A percentile compares a stretch with the other conserved stretches of the same genome.
Evolutionary conservation across 371 early-diverging fungal genomes (phyloP).

Genomic region (Antonospora locustae): DNA sequence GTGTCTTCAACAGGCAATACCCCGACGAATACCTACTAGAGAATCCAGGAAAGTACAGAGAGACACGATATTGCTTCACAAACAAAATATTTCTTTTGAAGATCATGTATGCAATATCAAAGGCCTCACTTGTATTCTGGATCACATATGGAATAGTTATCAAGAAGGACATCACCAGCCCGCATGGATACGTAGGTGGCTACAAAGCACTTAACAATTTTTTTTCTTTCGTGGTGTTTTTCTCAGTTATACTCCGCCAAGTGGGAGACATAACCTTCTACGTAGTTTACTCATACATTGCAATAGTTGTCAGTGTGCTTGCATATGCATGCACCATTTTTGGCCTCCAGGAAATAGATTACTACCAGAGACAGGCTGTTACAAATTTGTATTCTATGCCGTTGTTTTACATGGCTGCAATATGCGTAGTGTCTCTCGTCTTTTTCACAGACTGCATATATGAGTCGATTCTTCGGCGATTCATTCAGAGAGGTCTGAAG

Average conservation of each 20-base stretch:
- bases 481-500: background rate
- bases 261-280: conserved; percentile 28
- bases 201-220: conserved; percentile 27
- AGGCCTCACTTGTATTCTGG: conserved; percentile 20
- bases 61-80: conserved; percentile 15
- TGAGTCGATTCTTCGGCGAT: background rate
- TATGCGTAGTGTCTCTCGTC: background rate
- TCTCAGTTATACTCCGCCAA: conserved; percentile 35
- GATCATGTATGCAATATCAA: conserved; percentile 24
- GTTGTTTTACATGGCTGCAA: background rate
- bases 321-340: conserved; percentile 28
- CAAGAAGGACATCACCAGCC: conserved; percentile 16
- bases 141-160: conserved; percentile 9
- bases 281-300: conserved; percentile 19
- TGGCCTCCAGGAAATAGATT: conserved; percentile 25
- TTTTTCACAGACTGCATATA: background rate
- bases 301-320: conserved; percentile 22
- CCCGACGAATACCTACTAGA: conserved; percentile 31
- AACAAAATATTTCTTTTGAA: conserved; percentile 16
- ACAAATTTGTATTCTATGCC: conserved; percentile 5
- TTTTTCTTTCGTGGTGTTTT: conserved; percentile 37
- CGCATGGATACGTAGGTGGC: conserved; percentile 27
- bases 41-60: conserved; percentile 23
- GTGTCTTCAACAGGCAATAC: conserved; percentile 46
- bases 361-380: background rate